Evolutionary conservation across 306 rosid species (phyloP), one percentile per base, ranked within the genome.

Genomic region (Luffa aegyptiaca): DNA sequence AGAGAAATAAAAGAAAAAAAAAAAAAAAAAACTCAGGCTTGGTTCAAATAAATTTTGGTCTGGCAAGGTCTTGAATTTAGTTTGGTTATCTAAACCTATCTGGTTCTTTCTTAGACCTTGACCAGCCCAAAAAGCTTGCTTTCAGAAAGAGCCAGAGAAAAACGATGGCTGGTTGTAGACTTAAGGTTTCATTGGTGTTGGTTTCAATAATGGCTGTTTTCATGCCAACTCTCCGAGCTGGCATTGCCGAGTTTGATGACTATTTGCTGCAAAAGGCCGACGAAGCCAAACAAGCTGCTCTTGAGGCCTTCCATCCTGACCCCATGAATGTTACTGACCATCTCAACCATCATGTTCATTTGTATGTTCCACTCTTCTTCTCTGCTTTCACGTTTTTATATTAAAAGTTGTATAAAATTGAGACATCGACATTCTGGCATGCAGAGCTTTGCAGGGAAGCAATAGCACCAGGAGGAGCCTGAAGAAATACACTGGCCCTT

Each of bases 391-490:
- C 31, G 31, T 26, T 26, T 26, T 26, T 26, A 26, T 26, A 26
- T 26, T 26, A 26, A 26, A 26, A 26, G 31, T 26, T 26, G 31
- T 26, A 26, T 26, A 26, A 26, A 26, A 26, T 26, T 26, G 0
- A 26, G 31, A 26, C 31, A 26, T 26, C 31, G 31, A 26, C 31
- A 26, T 26, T 26, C 31, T 26, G 0, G 31, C 1, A 51, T 75
- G 56, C 70, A 90, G 94, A 81, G 85, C 75, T n/a, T 16, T 81
- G 9, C 81, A 82, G 53, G 81, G 66, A 35, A 2, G 36, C 35
- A 89, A 87, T 79, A 53, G 13, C 81, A 91, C 88, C 4, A 86
- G 97, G 81, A 91, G 98, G 81, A 71, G 39, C 35, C 83, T 95
- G 5, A 8, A 8, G 10, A 62, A 36, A 78, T 69, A 74, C 81